Evolutionary conservation across 2,329 filamentous ascomycete genomes (phyloP).

Genomic region (Trichoderma sp.): DNA sequence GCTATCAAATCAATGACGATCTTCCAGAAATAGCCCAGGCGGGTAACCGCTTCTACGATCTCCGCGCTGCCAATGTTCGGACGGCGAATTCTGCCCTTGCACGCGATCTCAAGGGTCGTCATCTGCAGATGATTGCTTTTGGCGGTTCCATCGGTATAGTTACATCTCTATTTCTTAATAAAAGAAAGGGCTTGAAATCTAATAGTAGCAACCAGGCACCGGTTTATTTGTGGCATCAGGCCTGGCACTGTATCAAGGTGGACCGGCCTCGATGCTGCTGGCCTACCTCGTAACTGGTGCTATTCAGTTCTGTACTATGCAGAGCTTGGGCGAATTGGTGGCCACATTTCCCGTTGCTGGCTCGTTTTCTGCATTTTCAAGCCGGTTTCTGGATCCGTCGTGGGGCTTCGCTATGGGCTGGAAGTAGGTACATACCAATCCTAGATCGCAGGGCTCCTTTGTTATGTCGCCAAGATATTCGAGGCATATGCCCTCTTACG

Average conservation of each 20-base stretch:
- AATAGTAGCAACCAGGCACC: not conserved
- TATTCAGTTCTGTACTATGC: slow-evolving; percentile 13
- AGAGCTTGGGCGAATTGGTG: slow-evolving; percentile 10
- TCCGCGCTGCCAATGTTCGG: slow-evolving; percentile 9
- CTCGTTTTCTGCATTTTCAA: slow-evolving; percentile 12
- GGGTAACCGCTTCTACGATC: slow-evolving; percentile 7
- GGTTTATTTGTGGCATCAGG: slow-evolving; percentile 15
- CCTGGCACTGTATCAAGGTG: not conserved
- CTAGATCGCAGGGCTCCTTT: not conserved
- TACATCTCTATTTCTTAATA: not conserved
- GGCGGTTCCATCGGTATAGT: slow-evolving; percentile 5
- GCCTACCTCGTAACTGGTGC: slow-evolving; percentile 1
- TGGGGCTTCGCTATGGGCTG: slow-evolving; percentile 16
- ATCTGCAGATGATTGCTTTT: slow-evolving; percentile 11
- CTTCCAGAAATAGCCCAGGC: not conserved
- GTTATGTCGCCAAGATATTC: too few species aligned
- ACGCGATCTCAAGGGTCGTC: slow-evolving; percentile 7
- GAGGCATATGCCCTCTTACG: not conserved
- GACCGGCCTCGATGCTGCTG: slow-evolving; percentile 5
- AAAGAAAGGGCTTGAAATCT: not conserved
- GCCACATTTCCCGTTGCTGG: slow-evolving; percentile 6
- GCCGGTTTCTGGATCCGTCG: slow-evolving; percentile 13
- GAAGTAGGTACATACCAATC: not conserved
- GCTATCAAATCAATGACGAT: slow-evolving; percentile 14
- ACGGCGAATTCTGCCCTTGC: slow-evolving; percentile 14